Percentiles rank a stretch among this genome's conserved stretches.
These are phyloP conservation scores for Phytopythium sindhum DNA, from an alignment of 352 stramenopile species.

Conservation along the genomic window DNA sequence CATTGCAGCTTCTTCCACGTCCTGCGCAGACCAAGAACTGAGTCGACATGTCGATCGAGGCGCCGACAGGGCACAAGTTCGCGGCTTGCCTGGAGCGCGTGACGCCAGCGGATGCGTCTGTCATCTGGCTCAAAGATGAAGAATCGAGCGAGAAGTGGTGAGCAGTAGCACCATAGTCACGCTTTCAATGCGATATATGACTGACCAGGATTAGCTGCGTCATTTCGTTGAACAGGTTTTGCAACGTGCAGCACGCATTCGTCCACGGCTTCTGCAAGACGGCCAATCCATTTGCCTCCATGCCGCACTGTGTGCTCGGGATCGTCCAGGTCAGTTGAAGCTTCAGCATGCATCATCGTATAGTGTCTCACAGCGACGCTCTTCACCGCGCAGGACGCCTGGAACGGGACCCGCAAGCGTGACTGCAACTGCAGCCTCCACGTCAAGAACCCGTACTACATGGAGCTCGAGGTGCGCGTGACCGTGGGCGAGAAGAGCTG, in stretches of 20 bases:
- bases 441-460: slow-evolving; percentile 5
- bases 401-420: neutral
- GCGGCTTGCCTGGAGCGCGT: neutral
- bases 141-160: neutral
- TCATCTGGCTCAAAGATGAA: neutral
- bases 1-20: neutral
- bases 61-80: neutral
- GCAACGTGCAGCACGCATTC: slow-evolving; percentile 1
- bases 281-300: neutral
- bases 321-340: neutral
- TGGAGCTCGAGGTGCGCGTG: neutral
- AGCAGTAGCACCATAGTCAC: neutral
- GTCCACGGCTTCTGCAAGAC: neutral
- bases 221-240: neutral
- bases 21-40: neutral
- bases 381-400: neutral
- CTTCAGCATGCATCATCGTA: neutral
- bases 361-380: neutral
- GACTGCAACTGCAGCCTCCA: neutral
- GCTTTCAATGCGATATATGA: neutral
- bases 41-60: neutral
- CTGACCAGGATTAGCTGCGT: neutral
- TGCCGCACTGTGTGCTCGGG: slow-evolving; percentile 1
- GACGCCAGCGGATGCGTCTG: neutral
- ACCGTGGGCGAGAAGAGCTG: neutral